Evolutionary conservation across 495 filamentous ascomycete genomes (phyloP).

Genomic region (Annulohypoxylon maeteangense): DNA sequence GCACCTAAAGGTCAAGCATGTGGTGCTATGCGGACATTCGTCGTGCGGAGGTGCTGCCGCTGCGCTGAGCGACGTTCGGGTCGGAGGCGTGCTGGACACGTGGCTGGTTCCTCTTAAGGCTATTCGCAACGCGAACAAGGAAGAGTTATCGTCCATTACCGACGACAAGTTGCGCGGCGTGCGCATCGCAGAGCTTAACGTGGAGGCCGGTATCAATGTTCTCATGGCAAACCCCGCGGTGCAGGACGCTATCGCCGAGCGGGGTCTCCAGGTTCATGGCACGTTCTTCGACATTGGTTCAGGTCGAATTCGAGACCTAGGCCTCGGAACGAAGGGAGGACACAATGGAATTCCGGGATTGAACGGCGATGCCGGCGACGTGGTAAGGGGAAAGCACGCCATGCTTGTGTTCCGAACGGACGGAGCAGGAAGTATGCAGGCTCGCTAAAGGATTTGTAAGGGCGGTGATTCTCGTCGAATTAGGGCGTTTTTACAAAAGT

Average conservation of each 20-base stretch:
- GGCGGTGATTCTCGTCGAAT: neutral
- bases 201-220: slow-evolving; percentile 70
- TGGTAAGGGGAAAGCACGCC: slow-evolving; percentile 61
- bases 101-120: slow-evolving; percentile 80
- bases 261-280: slow-evolving; percentile 79
- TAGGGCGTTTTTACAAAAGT: slow-evolving; percentile 6
- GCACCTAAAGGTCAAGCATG: slow-evolving; percentile 79
- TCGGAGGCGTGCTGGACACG: slow-evolving; percentile 81
- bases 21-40: slow-evolving; percentile 88
- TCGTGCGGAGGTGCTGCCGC: slow-evolving; percentile 81
- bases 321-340: slow-evolving; percentile 55
- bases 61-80: slow-evolving; percentile 70
- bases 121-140: slow-evolving; percentile 65
- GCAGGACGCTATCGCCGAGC: slow-evolving; percentile 71
- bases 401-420: slow-evolving; percentile 60
- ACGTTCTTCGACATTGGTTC: slow-evolving; percentile 72
- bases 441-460: slow-evolving; percentile 9
- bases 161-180: slow-evolving; percentile 61
- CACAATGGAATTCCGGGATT: slow-evolving; percentile 1
- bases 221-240: slow-evolving; percentile 70
- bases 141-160: slow-evolving; percentile 61
- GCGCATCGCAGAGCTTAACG: slow-evolving; percentile 75
- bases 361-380: slow-evolving; percentile 33
- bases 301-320: slow-evolving; percentile 69
- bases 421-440: slow-evolving; percentile 43